Evolutionary conservation across 1,284 basidiomycete genomes (phyloP), one percentile per base, ranked within the genome.

Genomic region (Cerrena zonata): DNA sequence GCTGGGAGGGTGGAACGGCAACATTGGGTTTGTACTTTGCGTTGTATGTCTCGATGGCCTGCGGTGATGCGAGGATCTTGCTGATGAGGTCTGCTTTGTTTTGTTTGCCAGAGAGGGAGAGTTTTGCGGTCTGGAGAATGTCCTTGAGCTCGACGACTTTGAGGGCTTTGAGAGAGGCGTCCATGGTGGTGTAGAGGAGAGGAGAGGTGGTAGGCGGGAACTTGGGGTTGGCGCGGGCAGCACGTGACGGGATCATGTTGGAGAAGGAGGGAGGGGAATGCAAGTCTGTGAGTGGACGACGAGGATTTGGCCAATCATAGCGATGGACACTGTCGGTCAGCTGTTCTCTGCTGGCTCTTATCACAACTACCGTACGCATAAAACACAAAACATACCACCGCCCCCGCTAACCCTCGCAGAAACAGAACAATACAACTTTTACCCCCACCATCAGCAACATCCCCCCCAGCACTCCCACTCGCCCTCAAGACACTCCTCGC

Each of bases 111-210:
- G 77, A 74, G 41, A 74, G 64, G 11, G 75, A 34, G 47, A 79
- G 68, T 38, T 63, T 56, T 25, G 82, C 83, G 44, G 73, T 73
- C 46, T 73, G 48, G 58, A 86, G 77, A 56, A 87, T 75, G 49
- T 78, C 74, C 60, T 74, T 82, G 65, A 88, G 80, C 55, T 87
- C 85, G 30, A 76, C 74, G 64, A 88, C 84, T 66, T 85, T 87
- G 70, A 87, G 79, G 2, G 79, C 65, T 69, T 82, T 82, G 41
- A 42, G 41, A 13, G 15, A 24, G 30, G 44, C 23, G n/a, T 26
- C 44, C 44, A 45, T 34, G 44, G 25, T 22, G 44, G 44, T 26
- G 42, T 12, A 41, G 22, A 21, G 42, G 5, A 18, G 22, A 4
- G 42, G 42, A 22, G 21, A 27, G 24, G 7, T 7, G 18, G 12